Base-by-base conservation (phyloP, 1,284 basidiomycete genomes). In the Heterobasidion annosum region DNA sequence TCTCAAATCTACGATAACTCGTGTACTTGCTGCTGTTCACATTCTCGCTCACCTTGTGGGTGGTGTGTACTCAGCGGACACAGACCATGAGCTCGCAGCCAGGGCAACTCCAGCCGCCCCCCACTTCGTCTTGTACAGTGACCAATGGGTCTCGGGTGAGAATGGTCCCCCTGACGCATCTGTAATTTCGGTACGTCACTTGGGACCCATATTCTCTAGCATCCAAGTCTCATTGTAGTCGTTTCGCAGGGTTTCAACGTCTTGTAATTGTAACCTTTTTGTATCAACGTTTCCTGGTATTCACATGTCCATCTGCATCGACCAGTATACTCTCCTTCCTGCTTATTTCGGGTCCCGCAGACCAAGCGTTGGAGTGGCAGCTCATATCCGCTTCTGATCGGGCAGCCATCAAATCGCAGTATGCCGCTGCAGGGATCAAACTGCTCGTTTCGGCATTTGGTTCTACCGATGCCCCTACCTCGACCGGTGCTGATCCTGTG, bases 391-490 rank as follows among this genome's bases (percentile, higher is more conserved):
- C 62, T 2, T 56, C 61, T 18, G 57, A 71, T 19, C 71, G 76
- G 18, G 55, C 63, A 15, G 56, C 63, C 47, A 66, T 76, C 64
- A 68, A 76, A 52, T 62, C 69, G 2, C 62, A 73, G 47, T 79
- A 79, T 59, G 63, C 67, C 13, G 65, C 66, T 15, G 77, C 76
- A 0, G 77, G 74, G 2, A 72, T 78, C 58, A 75, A 72, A 54
- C 63, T 79, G 44, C 66, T 78, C 32, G 75, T 78, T 12, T 73
- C 76, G 16, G 72, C 67, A 8, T 79, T 79, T 54, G 79, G 80
- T 6, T 69, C 74, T 1, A 76, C 78, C 1, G 77, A 80, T 46
- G 65, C 66, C 0, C 82, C 81, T 5, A 81, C 79, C 9, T 68
- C 72, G 8, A 66, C 65, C 0, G 70, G 70, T 13, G 66, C 68